These are phyloP conservation scores for carrot (Daucus carota) DNA, from an alignment of 129 eudicot species.

Conservation along the genomic window DNA sequence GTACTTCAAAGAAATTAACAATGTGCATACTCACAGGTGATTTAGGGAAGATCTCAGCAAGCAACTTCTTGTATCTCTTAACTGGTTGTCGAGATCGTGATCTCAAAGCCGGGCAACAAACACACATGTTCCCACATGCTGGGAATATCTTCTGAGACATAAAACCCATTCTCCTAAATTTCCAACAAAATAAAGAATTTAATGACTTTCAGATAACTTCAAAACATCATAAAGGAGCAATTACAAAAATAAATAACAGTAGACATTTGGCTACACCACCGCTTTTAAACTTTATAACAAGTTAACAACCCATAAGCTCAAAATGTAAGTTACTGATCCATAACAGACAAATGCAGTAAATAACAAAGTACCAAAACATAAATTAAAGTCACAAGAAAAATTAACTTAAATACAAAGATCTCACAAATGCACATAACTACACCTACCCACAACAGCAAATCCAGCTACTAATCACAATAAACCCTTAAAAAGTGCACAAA, in stretches of 20 bases:
- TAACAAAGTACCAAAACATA: background rate
- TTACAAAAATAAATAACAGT: background rate
- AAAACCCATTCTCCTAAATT: constrained; percentile 70
- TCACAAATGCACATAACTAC: background rate
- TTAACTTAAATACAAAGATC: background rate
- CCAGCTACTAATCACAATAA: background rate
- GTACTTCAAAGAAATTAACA: background rate
- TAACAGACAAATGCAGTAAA: constrained; percentile 4
- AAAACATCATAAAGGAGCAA: background rate
- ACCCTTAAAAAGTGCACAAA: background rate
- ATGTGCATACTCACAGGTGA: constrained; percentile 60
- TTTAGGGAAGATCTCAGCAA: constrained; percentile 83
- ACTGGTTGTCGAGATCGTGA: constrained; percentile 93
- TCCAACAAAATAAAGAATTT: background rate
- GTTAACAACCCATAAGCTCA: too few relatives aligned
- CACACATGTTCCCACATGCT: constrained; percentile 94
- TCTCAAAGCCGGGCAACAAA: constrained; percentile 93
- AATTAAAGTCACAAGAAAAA: background rate
- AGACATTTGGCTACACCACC: background rate
- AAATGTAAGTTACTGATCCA: background rate
- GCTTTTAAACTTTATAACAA: background rate
- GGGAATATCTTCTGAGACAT: constrained; percentile 88
- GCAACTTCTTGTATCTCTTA: constrained; percentile 85
- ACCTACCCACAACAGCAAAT: background rate
- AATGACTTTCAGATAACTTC: background rate